phyloP scores from a whole-genome alignment of 1,284 basidiomycete genomes.

The Cronartium quercuum region DNA sequence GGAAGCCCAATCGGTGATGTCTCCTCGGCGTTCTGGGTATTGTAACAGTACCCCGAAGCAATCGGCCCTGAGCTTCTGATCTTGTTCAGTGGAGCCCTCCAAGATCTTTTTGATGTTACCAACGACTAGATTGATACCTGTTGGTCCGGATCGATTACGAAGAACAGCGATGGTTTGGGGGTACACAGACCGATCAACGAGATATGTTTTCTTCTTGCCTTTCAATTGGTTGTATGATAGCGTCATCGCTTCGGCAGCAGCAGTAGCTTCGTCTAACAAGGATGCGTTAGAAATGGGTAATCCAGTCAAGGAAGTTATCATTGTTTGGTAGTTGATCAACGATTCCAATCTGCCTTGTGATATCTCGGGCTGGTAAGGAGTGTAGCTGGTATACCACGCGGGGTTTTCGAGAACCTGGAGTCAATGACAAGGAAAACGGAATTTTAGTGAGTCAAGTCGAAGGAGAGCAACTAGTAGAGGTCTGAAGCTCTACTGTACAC shows the following conservation, averaged over 20 bases:
- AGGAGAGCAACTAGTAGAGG: background rate
- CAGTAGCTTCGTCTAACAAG: slow-evolving; percentile 68
- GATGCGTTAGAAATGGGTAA: slow-evolving; percentile 95
- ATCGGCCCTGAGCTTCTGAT: slow-evolving; percentile 57
- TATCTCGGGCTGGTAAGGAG: slow-evolving; percentile 83
- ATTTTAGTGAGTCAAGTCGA: background rate
- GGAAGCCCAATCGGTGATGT: slow-evolving; percentile 67
- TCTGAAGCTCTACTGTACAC: slow-evolving; percentile 13
- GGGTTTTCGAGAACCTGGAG: slow-evolving; percentile 85
- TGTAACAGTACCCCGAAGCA: slow-evolving; percentile 84
- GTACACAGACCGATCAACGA: slow-evolving; percentile 72
- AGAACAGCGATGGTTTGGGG: slow-evolving; percentile 84
- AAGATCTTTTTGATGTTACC: slow-evolving; percentile 57
- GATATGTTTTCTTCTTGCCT: slow-evolving; percentile 69
- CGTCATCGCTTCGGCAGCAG: slow-evolving; percentile 86
- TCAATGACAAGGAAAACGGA: background rate
- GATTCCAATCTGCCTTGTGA: slow-evolving; percentile 93
- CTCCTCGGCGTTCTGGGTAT: slow-evolving; percentile 78
- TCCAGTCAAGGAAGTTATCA: slow-evolving; percentile 86
- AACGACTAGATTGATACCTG: slow-evolving; percentile 72
- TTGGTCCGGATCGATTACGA: slow-evolving; percentile 77
- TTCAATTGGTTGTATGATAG: slow-evolving; percentile 64
- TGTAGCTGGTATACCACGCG: slow-evolving; percentile 97
- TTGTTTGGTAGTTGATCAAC: slow-evolving; percentile 92
- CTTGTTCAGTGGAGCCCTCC: slow-evolving; percentile 51